Evolutionary conservation across 2,329 filamentous ascomycete genomes (phyloP).

Genomic region (Epichloe brachyelytri): DNA sequence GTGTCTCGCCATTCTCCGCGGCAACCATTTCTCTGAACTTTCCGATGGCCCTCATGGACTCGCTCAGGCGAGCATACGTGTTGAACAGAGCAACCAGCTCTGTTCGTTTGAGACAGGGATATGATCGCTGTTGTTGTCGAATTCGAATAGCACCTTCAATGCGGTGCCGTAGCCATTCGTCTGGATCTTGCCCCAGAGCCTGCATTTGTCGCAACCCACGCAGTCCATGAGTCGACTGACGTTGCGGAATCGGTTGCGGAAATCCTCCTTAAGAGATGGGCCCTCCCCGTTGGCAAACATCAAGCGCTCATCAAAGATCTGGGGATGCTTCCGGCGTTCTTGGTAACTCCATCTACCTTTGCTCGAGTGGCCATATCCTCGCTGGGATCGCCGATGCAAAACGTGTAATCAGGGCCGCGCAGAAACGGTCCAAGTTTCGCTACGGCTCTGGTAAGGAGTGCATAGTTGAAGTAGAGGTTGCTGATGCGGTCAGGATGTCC

Average conservation of each 20-base stretch:
- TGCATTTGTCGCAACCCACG: constrained; percentile 95
- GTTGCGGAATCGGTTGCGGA: constrained; percentile 93
- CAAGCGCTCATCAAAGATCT: constrained; percentile 86
- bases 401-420: constrained; percentile 58
- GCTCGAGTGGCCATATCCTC: constrained; percentile 70
- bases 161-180: constrained; percentile 90
- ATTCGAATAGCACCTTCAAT: constrained; percentile 91
- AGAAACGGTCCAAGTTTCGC: constrained; percentile 80
- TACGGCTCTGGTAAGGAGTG: constrained; percentile 80
- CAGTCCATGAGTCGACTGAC: constrained; percentile 97
- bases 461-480: constrained; percentile 99
- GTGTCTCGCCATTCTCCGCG: constrained; percentile 27
- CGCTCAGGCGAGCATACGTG: constrained; percentile 76
- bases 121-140: constrained; percentile 55
- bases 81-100: constrained; percentile 93
- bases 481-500: constrained; percentile 79
- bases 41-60: constrained; percentile 62
- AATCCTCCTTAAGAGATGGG: constrained; percentile 83
- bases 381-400: constrained; percentile 72
- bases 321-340: constrained; percentile 53
- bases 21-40: constrained; percentile 51
- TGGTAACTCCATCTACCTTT: constrained; percentile 67
- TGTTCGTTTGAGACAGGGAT: constrained; percentile 67
- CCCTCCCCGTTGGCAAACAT: constrained; percentile 81
- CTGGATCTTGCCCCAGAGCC: constrained; percentile 95